These are phyloP conservation scores for Apiotrichum mycotoxinovorans DNA, from an alignment of 1,284 basidiomycete genomes.

Conservation along the genomic window DNA sequence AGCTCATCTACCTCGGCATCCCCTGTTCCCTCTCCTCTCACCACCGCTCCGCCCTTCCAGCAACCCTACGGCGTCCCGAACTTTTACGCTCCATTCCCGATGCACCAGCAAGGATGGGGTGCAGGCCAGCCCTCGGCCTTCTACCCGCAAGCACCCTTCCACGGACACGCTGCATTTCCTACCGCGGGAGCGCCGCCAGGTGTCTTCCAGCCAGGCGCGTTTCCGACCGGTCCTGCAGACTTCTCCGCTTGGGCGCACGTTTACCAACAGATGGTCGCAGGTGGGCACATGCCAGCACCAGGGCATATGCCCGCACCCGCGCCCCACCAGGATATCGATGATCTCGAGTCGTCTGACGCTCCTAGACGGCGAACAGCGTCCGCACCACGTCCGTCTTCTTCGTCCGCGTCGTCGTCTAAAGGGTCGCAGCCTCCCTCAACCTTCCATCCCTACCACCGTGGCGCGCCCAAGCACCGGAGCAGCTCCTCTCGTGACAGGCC, in stretches of 20 bases:
- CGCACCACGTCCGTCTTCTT: slow-evolving; percentile 18
- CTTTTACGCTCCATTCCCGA: slow-evolving; percentile 2
- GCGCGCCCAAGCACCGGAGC: slow-evolving; percentile 14
- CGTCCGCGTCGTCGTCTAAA: neutral
- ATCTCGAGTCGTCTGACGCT: slow-evolving; percentile 6
- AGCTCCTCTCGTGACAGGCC: slow-evolving; percentile 12
- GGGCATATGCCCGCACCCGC: slow-evolving; percentile 22
- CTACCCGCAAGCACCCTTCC: slow-evolving; percentile 33
- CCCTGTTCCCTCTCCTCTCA: slow-evolving; percentile 23
- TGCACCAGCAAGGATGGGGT: slow-evolving; percentile 3
- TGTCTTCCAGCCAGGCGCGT: slow-evolving; percentile 24
- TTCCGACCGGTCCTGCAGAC: slow-evolving; percentile 31
- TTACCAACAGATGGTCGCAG: slow-evolving; percentile 47
- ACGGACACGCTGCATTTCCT: slow-evolving; percentile 21
- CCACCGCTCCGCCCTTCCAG: slow-evolving; percentile 5
- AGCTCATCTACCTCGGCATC: slow-evolving; percentile 18
- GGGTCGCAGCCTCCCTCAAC: slow-evolving; percentile 8
- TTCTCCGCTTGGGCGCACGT: slow-evolving; percentile 47
- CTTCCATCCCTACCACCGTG: slow-evolving; percentile 34
- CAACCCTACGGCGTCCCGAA: slow-evolving; percentile 16
- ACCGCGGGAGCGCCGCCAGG: slow-evolving; percentile 1
- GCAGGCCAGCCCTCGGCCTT: neutral
- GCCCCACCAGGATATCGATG: slow-evolving; percentile 21
- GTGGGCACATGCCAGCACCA: slow-evolving; percentile 25
- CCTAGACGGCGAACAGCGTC: slow-evolving; percentile 29